Percentiles rank a stretch among this genome's conserved stretches.
These are phyloP conservation scores for Trichosporon sp. DNA, from an alignment of 1,284 basidiomycete genomes.

Conservation along the genomic window DNA sequence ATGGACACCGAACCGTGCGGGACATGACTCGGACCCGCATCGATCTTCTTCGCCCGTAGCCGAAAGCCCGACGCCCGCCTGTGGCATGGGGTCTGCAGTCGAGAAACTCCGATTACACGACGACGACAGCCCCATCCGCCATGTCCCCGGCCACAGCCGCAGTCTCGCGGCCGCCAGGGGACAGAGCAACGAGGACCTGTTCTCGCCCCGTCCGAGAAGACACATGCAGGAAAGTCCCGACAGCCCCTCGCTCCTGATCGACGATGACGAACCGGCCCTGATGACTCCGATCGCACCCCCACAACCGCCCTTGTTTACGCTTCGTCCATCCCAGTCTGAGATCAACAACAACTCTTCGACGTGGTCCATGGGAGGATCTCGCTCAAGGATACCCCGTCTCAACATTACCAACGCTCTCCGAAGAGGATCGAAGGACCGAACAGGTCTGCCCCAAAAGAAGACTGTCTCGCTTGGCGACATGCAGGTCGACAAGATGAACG, in stretches of 20 bases:
- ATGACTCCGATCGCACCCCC: conserved; percentile 6
- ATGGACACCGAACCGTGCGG: conserved; percentile 7
- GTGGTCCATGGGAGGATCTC: conserved; percentile 9
- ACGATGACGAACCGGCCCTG: conserved; percentile 9
- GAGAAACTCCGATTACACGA: conserved; percentile 38
- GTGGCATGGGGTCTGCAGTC: conserved; percentile 38
- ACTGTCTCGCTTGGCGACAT: conserved; percentile 41
- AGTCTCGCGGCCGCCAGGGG: conserved; percentile 23
- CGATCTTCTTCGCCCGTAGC: conserved; percentile 30
- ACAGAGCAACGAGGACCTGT: conserved; percentile 13
- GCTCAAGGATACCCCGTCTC: conserved; percentile 23
- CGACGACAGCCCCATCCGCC: conserved; percentile 38
- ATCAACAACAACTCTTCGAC: conserved; percentile 21
- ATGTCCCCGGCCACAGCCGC: conserved; percentile 40
- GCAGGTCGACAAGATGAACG: conserved; percentile 29
- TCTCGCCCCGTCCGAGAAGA: conserved; percentile 13
- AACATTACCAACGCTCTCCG: conserved; percentile 30
- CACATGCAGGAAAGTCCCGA: conserved; percentile 2
- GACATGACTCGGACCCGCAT: background rate
- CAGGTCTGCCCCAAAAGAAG: conserved; percentile 32
- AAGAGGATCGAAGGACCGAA: background rate
- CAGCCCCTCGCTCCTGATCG: conserved; percentile 8
- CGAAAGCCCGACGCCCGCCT: conserved; percentile 38
- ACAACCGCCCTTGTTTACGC: conserved; percentile 30
- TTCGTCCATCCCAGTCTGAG: conserved; percentile 34